These are phyloP conservation scores for Bremia lactucae DNA, from an alignment of 352 stramenopile species.

Conservation along the genomic window DNA sequence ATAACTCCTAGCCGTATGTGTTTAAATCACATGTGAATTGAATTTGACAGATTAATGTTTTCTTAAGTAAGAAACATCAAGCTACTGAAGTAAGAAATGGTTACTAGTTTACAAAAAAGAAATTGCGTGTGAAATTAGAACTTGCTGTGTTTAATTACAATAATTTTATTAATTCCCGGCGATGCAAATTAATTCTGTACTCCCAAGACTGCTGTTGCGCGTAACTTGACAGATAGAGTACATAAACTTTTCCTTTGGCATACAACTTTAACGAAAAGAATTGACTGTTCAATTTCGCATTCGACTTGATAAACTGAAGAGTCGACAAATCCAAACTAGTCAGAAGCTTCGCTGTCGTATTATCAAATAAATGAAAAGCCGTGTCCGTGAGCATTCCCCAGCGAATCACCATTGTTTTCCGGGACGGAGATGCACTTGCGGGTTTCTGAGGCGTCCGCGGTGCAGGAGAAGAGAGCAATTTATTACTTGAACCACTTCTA, in stretches of 20 bases:
- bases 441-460: slow-evolving; percentile 26
- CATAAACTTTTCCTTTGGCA: slow-evolving; percentile 50
- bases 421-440: slow-evolving; percentile 30
- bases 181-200: slow-evolving; percentile 70
- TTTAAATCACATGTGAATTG: no score
- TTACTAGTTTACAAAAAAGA: neutral
- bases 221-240: slow-evolving; percentile 65
- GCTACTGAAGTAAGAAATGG: neutral
- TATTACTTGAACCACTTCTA: slow-evolving; percentile 30
- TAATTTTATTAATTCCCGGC: slow-evolving; percentile 43
- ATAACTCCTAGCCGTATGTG: no score
- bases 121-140: no score
- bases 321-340: slow-evolving; percentile 68
- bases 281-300: slow-evolving; percentile 27
- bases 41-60: no score
- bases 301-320: slow-evolving; percentile 63
- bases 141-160: no score
- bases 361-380: slow-evolving; percentile 64
- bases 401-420: slow-evolving; percentile 50
- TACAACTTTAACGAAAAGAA: slow-evolving; percentile 72
- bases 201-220: slow-evolving; percentile 72
- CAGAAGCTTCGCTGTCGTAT: slow-evolving; percentile 60
- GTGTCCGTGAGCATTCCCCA: slow-evolving; percentile 80
- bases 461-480: slow-evolving; percentile 28
- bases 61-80: slow-evolving; percentile 1